Evolutionary conservation across 2,329 filamentous ascomycete genomes (phyloP).

Genomic region (Diaporthe longicolla): DNA sequence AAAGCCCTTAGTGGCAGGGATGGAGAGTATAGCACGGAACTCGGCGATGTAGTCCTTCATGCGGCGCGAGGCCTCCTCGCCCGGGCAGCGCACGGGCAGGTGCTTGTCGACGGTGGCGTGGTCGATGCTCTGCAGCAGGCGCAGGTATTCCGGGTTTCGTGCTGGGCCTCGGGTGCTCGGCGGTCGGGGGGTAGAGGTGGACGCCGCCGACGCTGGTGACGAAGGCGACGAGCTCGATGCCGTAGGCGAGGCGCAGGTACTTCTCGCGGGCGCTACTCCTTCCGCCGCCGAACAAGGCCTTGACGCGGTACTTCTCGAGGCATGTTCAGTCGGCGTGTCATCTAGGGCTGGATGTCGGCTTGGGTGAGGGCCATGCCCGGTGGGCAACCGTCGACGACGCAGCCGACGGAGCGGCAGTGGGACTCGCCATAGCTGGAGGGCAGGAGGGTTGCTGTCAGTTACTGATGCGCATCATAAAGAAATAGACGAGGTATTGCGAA

Average conservation of each 20-base stretch:
- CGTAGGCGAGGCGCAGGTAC: constrained; percentile 84
- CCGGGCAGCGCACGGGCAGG: constrained; percentile 89
- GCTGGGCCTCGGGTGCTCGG: constrained; percentile 76
- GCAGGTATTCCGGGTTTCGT: constrained; percentile 87
- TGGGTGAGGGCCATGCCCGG: constrained; percentile 90
- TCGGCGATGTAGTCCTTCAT: constrained; percentile 87
- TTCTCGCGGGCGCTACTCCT: constrained; percentile 95
- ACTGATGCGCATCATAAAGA: background rate
- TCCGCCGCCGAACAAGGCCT: constrained; percentile 91
- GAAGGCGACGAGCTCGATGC: constrained; percentile 92
- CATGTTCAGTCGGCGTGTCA: constrained; percentile 99
- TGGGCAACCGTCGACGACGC: constrained; percentile 93
- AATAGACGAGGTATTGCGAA: background rate
- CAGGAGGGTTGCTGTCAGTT: constrained; percentile 27
- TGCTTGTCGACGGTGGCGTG: constrained; percentile 84
- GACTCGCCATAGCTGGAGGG: constrained; percentile 80
- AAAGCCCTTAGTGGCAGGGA: constrained; percentile 95
- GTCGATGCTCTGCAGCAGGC: constrained; percentile 79
- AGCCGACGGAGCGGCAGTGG: constrained; percentile 92
- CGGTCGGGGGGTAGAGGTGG: constrained; percentile 81
- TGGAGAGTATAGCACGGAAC: constrained; percentile 91
- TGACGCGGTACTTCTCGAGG: constrained; percentile 95
- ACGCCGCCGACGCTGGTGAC: constrained; percentile 86
- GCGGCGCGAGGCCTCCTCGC: constrained; percentile 71
- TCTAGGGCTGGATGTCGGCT: constrained; percentile 91